These are phyloP conservation scores for Colletotrichum gigasporum DNA, from an alignment of 2,329 filamentous ascomycete species.

Conservation along the genomic window DNA sequence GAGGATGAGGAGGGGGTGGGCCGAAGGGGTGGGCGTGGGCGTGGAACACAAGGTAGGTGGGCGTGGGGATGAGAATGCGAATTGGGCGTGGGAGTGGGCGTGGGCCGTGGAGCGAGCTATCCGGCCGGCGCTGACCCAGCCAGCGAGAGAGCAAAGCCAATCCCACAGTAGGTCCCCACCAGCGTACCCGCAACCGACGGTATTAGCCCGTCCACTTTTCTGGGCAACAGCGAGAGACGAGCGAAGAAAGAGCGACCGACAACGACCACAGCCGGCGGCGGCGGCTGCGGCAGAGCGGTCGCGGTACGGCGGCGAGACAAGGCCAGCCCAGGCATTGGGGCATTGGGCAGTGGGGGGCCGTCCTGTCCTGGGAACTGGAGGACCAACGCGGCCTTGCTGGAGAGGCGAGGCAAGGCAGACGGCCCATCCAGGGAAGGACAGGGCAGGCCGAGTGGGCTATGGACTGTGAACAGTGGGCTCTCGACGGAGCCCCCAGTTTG, in stretches of 20 bases:
- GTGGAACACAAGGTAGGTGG: neutral
- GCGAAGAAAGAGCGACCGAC: constrained; percentile 24
- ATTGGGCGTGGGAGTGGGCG: neutral
- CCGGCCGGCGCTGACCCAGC: constrained; percentile 24
- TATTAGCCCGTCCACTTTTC: constrained; percentile 16
- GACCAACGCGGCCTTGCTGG: too few relatives aligned
- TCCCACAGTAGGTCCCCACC: constrained; percentile 20
- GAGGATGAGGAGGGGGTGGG: neutral
- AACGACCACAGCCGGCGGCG: neutral
- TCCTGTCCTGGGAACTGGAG: too few relatives aligned
- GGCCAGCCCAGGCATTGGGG: too few relatives aligned
- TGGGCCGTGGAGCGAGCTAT: constrained; percentile 26
- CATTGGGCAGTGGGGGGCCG: too few relatives aligned
- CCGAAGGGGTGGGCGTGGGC: constrained; percentile 3
- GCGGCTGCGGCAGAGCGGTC: constrained; percentile 21
- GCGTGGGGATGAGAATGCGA: neutral
- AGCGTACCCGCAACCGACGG: constrained; percentile 27
- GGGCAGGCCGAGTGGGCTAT: too few relatives aligned
- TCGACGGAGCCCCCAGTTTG: too few relatives aligned
- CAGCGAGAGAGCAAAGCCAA: constrained; percentile 8
- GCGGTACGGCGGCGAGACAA: constrained; percentile 15
- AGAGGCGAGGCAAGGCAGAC: too few relatives aligned
- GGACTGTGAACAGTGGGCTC: too few relatives aligned
- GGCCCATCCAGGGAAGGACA: too few relatives aligned
- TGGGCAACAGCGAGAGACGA: constrained; percentile 14